Evolutionary conservation across 305 asterid genomes (phyloP).

Genomic region (Vinca major): DNA sequence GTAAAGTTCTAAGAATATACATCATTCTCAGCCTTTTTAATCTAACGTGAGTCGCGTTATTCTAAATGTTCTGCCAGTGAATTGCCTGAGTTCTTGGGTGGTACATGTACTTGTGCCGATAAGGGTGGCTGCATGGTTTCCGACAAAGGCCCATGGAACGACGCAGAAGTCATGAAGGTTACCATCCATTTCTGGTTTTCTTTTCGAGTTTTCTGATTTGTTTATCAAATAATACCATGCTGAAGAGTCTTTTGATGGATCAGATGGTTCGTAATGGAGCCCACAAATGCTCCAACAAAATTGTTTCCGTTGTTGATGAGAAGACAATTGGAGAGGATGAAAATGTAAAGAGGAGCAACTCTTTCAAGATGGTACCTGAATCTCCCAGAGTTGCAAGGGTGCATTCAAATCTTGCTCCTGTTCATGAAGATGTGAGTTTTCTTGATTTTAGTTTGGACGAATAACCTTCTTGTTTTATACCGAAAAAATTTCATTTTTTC

Average conservation of each 20-base stretch:
- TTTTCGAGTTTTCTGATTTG: conserved; percentile 2
- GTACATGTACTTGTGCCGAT: conserved; percentile 85
- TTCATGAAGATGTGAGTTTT: conserved; percentile 50
- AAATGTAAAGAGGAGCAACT: conserved; percentile 2
- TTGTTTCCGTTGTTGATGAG: conserved; percentile 43
- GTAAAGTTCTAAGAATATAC: conserved; percentile 29
- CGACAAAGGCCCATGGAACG: conserved; percentile 98
- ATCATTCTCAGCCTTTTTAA: not conserved
- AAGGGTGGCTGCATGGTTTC: conserved; percentile 86
- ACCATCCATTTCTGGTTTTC: conserved; percentile 1
- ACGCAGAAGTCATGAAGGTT: conserved; percentile 85
- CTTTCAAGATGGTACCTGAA: conserved; percentile 25
- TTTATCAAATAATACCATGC: no score
- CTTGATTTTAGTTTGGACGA: not conserved
- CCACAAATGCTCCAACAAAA: conserved; percentile 57
- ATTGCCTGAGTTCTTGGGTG: conserved; percentile 93
- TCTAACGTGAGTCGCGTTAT: not conserved
- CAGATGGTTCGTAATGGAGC: conserved; percentile 88
- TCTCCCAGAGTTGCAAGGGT: conserved; percentile 28
- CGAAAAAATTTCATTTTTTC: not conserved
- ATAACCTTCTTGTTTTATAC: not conserved
- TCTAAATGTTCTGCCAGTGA: conserved; percentile 40
- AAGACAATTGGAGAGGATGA: conserved; percentile 63
- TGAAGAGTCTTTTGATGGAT: conserved; percentile 10
- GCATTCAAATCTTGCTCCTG: conserved; percentile 41